A percentile compares a stretch with the other conserved stretches of the same genome.
Evolutionary conservation across 352 stramenopile species (phyloP).

Genomic region (Phytophthora cactorum): DNA sequence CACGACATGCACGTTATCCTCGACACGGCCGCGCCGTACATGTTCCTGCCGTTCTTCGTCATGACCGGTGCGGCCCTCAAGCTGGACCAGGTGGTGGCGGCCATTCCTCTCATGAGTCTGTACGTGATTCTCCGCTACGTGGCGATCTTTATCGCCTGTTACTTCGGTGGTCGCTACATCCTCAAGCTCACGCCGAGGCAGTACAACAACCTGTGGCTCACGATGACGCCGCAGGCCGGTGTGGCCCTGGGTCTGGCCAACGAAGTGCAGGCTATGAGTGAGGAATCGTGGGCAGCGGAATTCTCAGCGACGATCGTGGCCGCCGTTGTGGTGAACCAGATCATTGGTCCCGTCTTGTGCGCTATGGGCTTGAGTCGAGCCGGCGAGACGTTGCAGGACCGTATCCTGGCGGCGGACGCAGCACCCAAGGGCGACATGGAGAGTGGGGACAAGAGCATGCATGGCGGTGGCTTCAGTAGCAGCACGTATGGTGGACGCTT

Average conservation of each 20-base stretch:
- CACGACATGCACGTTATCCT: slow-evolving; percentile 83
- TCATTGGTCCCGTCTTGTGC: slow-evolving; percentile 69
- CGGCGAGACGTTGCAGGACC: slow-evolving; percentile 51
- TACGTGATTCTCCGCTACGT: slow-evolving; percentile 68
- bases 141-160: slow-evolving; percentile 70
- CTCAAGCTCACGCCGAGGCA: slow-evolving; percentile 59
- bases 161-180: slow-evolving; percentile 60
- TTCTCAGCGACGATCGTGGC: slow-evolving; percentile 72
- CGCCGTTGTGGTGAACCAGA: slow-evolving; percentile 75
- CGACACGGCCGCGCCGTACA: slow-evolving; percentile 65
- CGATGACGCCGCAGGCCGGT: slow-evolving; percentile 71
- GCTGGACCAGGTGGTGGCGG: slow-evolving; percentile 67
- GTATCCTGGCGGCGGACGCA: slow-evolving; percentile 12
- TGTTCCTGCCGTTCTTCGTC: slow-evolving; percentile 80
- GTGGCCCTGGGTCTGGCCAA: slow-evolving; percentile 66
- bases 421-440: slow-evolving; percentile 23
- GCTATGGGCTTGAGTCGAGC: slow-evolving; percentile 56
- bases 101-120: slow-evolving; percentile 69
- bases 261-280: slow-evolving; percentile 62
- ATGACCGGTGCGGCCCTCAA: slow-evolving; percentile 74
- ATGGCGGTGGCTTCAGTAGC: slow-evolving; percentile 13
- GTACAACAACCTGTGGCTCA: slow-evolving; percentile 83
- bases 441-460: slow-evolving; percentile 14
- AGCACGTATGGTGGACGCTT: slow-evolving; percentile 4
- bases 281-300: slow-evolving; percentile 59